phyloP scores from a whole-genome alignment of 805 yeast species.

The Debaryomyces hansenii region DNA sequence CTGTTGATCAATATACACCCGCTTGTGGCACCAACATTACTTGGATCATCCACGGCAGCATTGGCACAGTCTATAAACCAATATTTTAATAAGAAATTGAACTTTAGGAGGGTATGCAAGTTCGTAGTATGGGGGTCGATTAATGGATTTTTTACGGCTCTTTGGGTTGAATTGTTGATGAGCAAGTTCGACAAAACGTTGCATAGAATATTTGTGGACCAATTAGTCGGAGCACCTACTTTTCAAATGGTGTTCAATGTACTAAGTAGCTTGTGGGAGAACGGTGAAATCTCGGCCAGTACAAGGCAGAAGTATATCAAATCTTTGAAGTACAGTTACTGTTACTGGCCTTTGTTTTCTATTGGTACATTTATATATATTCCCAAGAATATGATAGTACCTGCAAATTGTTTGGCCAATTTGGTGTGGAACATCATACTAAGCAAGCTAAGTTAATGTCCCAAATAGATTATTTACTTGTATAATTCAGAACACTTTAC shows the following conservation, averaged over 20 bases:
- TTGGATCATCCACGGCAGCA: slow-evolving; percentile 42
- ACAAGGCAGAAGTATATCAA: slow-evolving; percentile 42
- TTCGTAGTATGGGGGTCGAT: slow-evolving; percentile 61
- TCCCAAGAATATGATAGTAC: slow-evolving; percentile 53
- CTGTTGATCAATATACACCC: slow-evolving; percentile 18
- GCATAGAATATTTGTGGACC: slow-evolving; percentile 51
- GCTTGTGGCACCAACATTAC: slow-evolving; percentile 35
- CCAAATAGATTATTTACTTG: too few species aligned
- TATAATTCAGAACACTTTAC: too few species aligned
- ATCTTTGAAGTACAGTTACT: slow-evolving; percentile 51
- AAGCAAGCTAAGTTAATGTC: slow-evolving; percentile 25
- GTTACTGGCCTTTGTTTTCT: slow-evolving; percentile 62
- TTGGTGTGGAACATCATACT: slow-evolving; percentile 57
- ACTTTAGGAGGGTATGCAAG: slow-evolving; percentile 36
- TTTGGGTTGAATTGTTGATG: slow-evolving; percentile 55
- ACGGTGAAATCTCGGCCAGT: slow-evolving; percentile 34
- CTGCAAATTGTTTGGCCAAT: slow-evolving; percentile 56
- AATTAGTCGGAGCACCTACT: slow-evolving; percentile 51
- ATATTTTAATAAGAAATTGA: slow-evolving; percentile 29
- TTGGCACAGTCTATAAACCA: slow-evolving; percentile 44
- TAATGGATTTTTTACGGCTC: slow-evolving; percentile 53
- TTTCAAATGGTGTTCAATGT: slow-evolving; percentile 54
- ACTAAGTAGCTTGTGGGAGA: slow-evolving; percentile 57
- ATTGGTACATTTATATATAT: slow-evolving; percentile 48
- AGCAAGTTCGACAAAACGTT: slow-evolving; percentile 31